Conservation (phyloP, 495 filamentous ascomycete species). For the Lophium mytilinum region DNA sequence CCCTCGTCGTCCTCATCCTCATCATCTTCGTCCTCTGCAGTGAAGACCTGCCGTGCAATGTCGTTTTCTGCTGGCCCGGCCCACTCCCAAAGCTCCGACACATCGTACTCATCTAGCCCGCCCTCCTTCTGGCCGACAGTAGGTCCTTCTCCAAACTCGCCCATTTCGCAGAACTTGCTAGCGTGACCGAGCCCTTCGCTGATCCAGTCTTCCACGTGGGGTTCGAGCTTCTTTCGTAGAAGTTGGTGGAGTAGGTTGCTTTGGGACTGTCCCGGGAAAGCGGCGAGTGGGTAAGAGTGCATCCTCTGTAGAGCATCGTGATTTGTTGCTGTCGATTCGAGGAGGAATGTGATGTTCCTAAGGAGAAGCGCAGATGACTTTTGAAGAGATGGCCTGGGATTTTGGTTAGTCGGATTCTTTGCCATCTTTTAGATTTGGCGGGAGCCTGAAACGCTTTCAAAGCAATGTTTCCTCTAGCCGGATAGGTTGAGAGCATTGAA, state of each 20-base stretch:
- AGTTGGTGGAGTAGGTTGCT: slow-evolving; percentile 54
- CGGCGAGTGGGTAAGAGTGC: slow-evolving; percentile 61
- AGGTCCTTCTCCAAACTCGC: slow-evolving; percentile 5
- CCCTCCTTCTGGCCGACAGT: slow-evolving; percentile 12
- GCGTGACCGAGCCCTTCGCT: slow-evolving; percentile 45
- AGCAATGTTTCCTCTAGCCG: not conserved
- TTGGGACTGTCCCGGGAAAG: slow-evolving; percentile 65
- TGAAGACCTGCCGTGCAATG: slow-evolving; percentile 8
- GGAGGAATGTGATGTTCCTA: slow-evolving; percentile 9
- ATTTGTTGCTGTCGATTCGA: slow-evolving; percentile 10
- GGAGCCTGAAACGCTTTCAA: not conserved
- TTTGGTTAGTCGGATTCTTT: not conserved
- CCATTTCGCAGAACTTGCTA: slow-evolving; percentile 10
- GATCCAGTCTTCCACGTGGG: slow-evolving; percentile 64
- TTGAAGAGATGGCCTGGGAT: slow-evolving; percentile 21
- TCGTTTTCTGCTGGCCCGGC: slow-evolving; percentile 39
- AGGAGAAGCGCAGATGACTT: slow-evolving; percentile 9
- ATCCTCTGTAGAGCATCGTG: slow-evolving; percentile 14
- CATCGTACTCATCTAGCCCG: slow-evolving; percentile 7
- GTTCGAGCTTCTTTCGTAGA: slow-evolving; percentile 74
- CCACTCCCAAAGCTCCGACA: slow-evolving; percentile 25
- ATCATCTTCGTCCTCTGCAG: slow-evolving; percentile 29
- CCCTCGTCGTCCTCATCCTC: slow-evolving; percentile 9
- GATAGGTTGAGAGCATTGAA: not conserved
- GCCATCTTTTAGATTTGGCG: not conserved